Base-by-base conservation (phyloP, 352 stramenopile genomes). In the Phytopythium chamaehyphon region DNA sequence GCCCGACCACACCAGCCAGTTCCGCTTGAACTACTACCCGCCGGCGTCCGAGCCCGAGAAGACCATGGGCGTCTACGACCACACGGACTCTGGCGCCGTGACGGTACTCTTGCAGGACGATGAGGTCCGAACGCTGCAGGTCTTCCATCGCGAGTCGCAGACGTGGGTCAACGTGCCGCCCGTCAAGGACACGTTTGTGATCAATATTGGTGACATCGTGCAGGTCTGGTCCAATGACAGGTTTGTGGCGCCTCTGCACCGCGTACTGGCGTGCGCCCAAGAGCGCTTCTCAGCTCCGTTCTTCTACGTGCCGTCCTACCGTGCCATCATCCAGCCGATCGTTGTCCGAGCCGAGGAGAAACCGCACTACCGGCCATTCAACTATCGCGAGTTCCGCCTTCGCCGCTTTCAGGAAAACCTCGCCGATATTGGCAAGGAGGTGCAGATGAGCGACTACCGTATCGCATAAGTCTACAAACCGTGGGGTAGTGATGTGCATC, bases 11-110 rank as follows among this genome's bases (percentile, higher is more conserved):
- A 40, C 51, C 15, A 42, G 38, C 2, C 4, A 42, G 6, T 55
- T 96, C 24, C 68, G 90, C 36, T 64, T 93, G 45, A 97, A 97
- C 57, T 82, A 89, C 57, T 97, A 97, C 64, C 90, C 88, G 5
- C 40, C 66, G 0, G 47, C 62, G 12, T 61, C 62, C 3, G 57
- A 73, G 8, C 61, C 64, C 5, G 60, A 52, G 15, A 47, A 43
- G 3, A 62, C 59, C 12, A 73, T 79, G 65, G 66, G 62, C 22
- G 65, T 76, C 15, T 62, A 66, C 48, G 54, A 70, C 40, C 66
- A 79, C 59, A 82, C 73, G 5, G 73, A 85, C 46, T 54, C 54
- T 11, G 73, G 68, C 9, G 71, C 66, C 0, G n/a, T 85, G 2
- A 85, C 73, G 1, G 57, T 85, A 44, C 48, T 82, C 50, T 54